A percentile compares a stretch with the other conserved stretches of the same genome.
phyloP scores from a whole-genome alignment of 768 basidiomycete species.

The Suillus alpinus region DNA sequence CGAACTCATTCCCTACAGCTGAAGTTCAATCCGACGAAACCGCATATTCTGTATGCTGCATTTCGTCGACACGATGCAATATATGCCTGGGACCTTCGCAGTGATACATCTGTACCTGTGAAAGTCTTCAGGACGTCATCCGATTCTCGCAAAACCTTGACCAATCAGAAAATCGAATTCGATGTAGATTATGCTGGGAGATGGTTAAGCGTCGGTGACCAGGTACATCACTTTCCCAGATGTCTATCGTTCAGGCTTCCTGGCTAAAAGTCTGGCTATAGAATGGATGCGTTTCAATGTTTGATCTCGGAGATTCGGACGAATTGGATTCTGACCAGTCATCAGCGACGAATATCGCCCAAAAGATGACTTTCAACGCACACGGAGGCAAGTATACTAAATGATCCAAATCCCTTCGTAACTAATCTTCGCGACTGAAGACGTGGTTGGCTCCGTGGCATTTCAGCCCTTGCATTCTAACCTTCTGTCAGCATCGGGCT shows the following conservation, averaged over 20 bases:
- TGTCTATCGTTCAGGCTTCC: not conserved
- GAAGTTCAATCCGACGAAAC: conserved; percentile 70
- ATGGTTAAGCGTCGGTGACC: conserved; percentile 64
- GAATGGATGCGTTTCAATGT: conserved; percentile 60
- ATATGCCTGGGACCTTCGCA: conserved; percentile 79
- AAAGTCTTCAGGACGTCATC: conserved; percentile 27
- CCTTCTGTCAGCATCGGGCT: conserved; percentile 71
- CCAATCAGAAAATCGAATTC: conserved; percentile 80
- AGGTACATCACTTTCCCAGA: conserved; percentile 37
- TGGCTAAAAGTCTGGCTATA: conserved; percentile 23
- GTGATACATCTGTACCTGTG: conserved; percentile 44
- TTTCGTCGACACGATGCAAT: conserved; percentile 62
- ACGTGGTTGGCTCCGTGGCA: conserved; percentile 67
- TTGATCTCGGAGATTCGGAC: conserved; percentile 40
- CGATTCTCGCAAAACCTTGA: conserved; percentile 20
- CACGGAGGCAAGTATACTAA: conserved; percentile 49
- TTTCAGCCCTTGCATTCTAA: conserved; percentile 66
- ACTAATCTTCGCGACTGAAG: conserved; percentile 33
- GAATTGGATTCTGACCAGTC: not conserved
- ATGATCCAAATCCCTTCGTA: not conserved
- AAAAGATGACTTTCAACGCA: conserved; percentile 43
- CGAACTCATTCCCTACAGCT: conserved; percentile 42
- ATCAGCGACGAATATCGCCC: conserved; percentile 16
- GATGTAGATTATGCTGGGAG: conserved; percentile 70
- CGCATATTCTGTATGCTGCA: conserved; percentile 74